Evolutionary conservation across 768 basidiomycete genomes (phyloP).

Genomic region (Zangia roseola): DNA sequence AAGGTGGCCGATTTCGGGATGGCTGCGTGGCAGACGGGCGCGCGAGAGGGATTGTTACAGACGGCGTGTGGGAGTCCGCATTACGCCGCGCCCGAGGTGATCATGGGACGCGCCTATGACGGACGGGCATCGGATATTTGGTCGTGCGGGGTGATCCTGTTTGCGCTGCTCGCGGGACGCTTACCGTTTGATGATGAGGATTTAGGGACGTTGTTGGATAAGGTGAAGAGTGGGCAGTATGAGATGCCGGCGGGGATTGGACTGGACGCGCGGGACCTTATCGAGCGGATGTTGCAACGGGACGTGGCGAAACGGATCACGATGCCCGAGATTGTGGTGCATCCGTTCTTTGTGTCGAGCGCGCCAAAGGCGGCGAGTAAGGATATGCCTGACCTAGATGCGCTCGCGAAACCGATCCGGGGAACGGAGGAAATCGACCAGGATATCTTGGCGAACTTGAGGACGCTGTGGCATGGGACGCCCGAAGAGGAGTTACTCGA

Average conservation of each 20-base stretch:
- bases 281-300: constrained; percentile 76
- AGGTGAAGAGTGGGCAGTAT: constrained; percentile 72
- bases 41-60: constrained; percentile 55
- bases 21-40: constrained; percentile 83
- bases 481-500: constrained; percentile 71
- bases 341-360: constrained; percentile 73
- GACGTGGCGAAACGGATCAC: constrained; percentile 76
- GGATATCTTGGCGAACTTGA: constrained; percentile 87
- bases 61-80: constrained; percentile 95
- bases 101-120: constrained; percentile 79
- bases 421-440: constrained; percentile 70
- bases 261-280: constrained; percentile 69
- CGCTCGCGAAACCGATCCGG: constrained; percentile 68
- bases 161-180: constrained; percentile 79
- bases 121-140: constrained; percentile 91
- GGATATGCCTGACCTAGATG: constrained; percentile 58
- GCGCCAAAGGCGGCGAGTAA: constrained; percentile 42
- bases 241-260: constrained; percentile 74
- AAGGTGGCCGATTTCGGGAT: constrained; percentile 98
- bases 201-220: constrained; percentile 69
- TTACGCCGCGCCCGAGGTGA: constrained; percentile 92
- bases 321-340: constrained; percentile 73
- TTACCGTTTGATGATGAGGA: constrained; percentile 96
- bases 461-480: constrained; percentile 87
- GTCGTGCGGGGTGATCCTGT: constrained; percentile 95